These are phyloP conservation scores for Phialemonium atrogriseum DNA, from an alignment of 2,329 filamentous ascomycete genomes.

Conservation along the genomic window DNA sequence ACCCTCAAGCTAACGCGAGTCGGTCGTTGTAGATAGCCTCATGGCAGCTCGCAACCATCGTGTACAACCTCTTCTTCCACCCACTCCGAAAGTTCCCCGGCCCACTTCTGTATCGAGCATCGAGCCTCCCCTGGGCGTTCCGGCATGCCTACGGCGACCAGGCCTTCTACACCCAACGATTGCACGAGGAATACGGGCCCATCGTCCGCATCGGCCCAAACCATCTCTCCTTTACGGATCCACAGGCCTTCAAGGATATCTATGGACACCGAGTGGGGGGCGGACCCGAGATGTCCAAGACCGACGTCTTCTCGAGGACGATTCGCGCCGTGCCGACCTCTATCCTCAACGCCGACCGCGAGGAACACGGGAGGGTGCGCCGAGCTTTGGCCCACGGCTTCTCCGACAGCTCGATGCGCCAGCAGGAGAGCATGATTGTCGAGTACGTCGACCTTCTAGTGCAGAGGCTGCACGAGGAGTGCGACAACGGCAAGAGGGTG, in stretches of 20 bases:
- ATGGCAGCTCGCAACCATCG: too few relatives aligned
- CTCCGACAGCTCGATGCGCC: slow-evolving; percentile 27
- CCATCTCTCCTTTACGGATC: slow-evolving; percentile 35
- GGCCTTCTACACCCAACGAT: slow-evolving; percentile 17
- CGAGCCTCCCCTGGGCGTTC: slow-evolving; percentile 8
- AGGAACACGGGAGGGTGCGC: slow-evolving; percentile 24
- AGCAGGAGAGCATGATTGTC: slow-evolving; percentile 30
- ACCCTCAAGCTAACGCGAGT: too few relatives aligned
- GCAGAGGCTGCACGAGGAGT: slow-evolving; percentile 17
- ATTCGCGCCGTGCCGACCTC: slow-evolving; percentile 16
- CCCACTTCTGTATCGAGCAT: slow-evolving; percentile 17
- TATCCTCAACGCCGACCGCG: slow-evolving; percentile 21
- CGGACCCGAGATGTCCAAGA: slow-evolving; percentile 22
- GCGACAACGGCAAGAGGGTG: slow-evolving; percentile 6
- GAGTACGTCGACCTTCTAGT: slow-evolving; percentile 28
- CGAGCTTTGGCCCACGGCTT: slow-evolving; percentile 30
- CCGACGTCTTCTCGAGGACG: slow-evolving; percentile 17
- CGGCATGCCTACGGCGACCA: slow-evolving; percentile 14
- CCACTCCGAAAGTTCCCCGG: slow-evolving; percentile 23
- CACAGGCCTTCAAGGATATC: slow-evolving; percentile 28
- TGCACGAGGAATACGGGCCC: slow-evolving; percentile 32
- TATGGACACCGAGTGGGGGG: slow-evolving; percentile 25
- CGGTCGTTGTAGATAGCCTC: too few relatives aligned
- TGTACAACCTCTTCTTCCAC: slow-evolving; percentile 25
- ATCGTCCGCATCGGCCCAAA: slow-evolving; percentile 38